Base-by-base conservation (phyloP, 805 yeast species). In the Kuraishia ogatae region DNA sequence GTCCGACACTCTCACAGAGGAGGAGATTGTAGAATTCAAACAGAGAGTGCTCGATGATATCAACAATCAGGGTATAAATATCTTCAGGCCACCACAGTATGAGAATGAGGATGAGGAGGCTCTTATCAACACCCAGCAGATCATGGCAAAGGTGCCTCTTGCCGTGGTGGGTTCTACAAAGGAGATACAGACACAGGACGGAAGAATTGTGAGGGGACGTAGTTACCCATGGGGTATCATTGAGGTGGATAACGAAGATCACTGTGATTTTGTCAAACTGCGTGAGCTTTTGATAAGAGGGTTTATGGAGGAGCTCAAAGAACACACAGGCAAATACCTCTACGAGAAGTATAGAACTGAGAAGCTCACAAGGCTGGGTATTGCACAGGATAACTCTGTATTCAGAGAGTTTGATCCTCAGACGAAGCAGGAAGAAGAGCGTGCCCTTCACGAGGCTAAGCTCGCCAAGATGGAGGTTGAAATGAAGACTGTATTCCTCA, bases 161-260 rank as follows among this genome's bases (percentile, higher is more conserved):
- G 98, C 99, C 19, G 85, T 94, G 60, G 88, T 94, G 54, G 99
- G 97, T 22, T 89, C 97, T 22, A 88, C 94, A 22, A 73, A 75
- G 57, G 83, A 82, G 59, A 84, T 87, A 39, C 84, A 84, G 62
- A 78, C 80, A 50, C 68, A 78, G 49, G 94, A 88, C 66, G 97
- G 97, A 48, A 80, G 89, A 68, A 59, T 66, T 22, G 96, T 92
- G 50, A 84, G 97, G 71, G 97, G 97, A 62, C 87, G 99, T 73
- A 75, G 81, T 59, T 93, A 93, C 70, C 97, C 98, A 58, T 94
- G 99, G 99, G 98, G 98, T 61, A 78, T 87, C 22, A 87, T 94
- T 64, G 97, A 94, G 73, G 92, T 94, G 62, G 97, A 91, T 70
- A 93, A 94, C 69, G 94, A 89, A 73, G 83, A 84, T 56, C 97